These are phyloP conservation scores for Cutaneotrichosporon sp. DNA, from an alignment of 1,284 basidiomycete species.

Conservation along the genomic window DNA sequence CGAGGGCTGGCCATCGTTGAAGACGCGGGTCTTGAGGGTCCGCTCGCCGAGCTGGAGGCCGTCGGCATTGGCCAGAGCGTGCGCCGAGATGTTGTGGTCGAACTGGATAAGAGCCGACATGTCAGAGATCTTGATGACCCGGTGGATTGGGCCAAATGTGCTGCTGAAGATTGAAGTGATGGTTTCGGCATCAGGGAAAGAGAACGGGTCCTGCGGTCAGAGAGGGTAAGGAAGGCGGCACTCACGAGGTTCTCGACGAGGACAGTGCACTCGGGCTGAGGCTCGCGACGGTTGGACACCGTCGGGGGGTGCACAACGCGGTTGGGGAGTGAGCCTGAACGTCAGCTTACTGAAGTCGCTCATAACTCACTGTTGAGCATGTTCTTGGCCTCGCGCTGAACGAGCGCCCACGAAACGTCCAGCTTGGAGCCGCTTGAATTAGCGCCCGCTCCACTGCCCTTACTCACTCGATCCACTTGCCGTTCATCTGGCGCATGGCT, in stretches of 20 bases:
- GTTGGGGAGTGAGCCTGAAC: conserved; percentile 32
- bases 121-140: conserved; percentile 33
- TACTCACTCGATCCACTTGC: conserved; percentile 43
- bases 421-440: conserved; percentile 43
- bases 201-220: conserved; percentile 36
- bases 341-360: too few relatives aligned
- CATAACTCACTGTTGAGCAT: conserved; percentile 31
- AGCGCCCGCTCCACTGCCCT: too few relatives aligned
- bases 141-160: conserved; percentile 39
- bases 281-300: conserved; percentile 27
- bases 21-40: conserved; percentile 7
- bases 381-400: conserved; percentile 44
- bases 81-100: conserved; percentile 36
- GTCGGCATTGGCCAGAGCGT: conserved; percentile 34
- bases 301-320: conserved; percentile 47
- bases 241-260: conserved; percentile 47
- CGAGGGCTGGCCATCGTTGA: not conserved
- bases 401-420: conserved; percentile 50
- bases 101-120: conserved; percentile 38
- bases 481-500: conserved; percentile 43
- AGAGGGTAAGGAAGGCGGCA: not conserved
- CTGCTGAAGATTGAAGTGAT: conserved; percentile 38
- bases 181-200: conserved; percentile 35
- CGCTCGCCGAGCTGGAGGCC: conserved; percentile 37
- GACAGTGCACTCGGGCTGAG: conserved; percentile 31